phyloP scores from a whole-genome alignment of 345 rosid species.

The Populus ilicifolia region DNA sequence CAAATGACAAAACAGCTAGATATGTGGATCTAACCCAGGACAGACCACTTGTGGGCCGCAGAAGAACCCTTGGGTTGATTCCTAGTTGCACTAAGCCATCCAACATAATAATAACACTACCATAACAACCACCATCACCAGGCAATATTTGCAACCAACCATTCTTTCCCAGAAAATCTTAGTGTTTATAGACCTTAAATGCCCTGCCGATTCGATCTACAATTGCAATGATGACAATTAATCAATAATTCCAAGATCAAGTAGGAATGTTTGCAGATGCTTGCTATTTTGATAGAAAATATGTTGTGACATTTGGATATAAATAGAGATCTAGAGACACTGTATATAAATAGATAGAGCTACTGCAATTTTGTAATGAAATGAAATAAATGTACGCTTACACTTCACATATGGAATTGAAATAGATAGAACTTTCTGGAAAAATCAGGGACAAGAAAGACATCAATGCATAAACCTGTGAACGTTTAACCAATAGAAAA shows the following conservation, averaged over 20 bases:
- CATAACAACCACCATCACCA: neutral
- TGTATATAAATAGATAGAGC: neutral
- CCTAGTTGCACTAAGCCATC: neutral
- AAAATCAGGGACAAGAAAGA: constrained; percentile 81
- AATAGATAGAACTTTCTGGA: constrained; percentile 72
- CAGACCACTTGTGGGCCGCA: neutral
- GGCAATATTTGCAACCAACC: neutral
- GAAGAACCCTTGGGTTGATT: neutral
- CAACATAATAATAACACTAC: neutral
- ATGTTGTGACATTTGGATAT: neutral
- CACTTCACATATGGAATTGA: constrained; percentile 96
- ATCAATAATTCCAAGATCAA: neutral
- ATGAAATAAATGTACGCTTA: constrained; percentile 37
- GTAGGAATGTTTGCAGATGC: neutral
- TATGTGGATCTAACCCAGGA: neutral
- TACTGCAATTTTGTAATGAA: neutral
- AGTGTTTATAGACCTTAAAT: neutral
- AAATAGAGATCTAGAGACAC: neutral
- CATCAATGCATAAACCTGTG: constrained; percentile 87
- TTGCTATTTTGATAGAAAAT: neutral
- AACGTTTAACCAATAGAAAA: neutral
- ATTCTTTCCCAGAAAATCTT: neutral
- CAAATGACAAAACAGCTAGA: neutral
- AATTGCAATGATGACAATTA: neutral
- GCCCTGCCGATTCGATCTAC: neutral